Base-by-base conservation (phyloP, 1,139 yeast genomes). In the Scheffersomyces quercinus region DNA sequence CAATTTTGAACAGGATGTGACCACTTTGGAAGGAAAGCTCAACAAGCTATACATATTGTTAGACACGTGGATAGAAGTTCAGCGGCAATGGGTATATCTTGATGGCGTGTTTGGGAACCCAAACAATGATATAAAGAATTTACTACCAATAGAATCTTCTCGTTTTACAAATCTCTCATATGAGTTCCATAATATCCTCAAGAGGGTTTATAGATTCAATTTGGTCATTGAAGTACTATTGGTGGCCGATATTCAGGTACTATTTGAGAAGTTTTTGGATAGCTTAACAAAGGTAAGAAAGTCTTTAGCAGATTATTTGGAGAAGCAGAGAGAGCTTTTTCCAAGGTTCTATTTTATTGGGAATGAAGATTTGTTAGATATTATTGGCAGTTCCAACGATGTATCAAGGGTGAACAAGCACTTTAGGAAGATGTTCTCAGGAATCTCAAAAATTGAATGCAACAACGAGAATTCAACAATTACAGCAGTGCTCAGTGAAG, bases 321-420 rank as follows among this genome's bases (percentile, higher is more conserved):
- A 91, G 54, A 79, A 77, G 37, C 96, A 91, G 56, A 70, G 98
- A 50, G 85, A 80, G 39, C 50, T 75, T 2, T 91, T 86, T 55
- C 93, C 97, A 0, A 73, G 98, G 37, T 86, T 91, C 47, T 90
- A 85, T 55, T 91, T 93, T 57, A 69, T 93, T 33, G 97, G 98
- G 5, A 93, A 93, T 58, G 97, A 90, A 50, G 97, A 91, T 59
- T 68, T 93, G 34, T 67, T 93, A 33, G 96, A 89, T 50, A 78
- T 93, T 35, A 78, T 93, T 43, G 97, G 97, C 3, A 77, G 83
- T 45, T 71, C 83, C 0, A 65, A 64, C 7, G 79, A 84, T 52
- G 61, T 80, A 4, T 47, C 50, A 0, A 61, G 78, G 7, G 68
- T 85, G 3, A 83, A 84, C 28, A 75, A 73, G 47, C 95, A 87